Evolutionary conservation across 345 rosid species (phyloP), one percentile per base, ranked within the genome.

Genomic region (Ceriops tagal): DNA sequence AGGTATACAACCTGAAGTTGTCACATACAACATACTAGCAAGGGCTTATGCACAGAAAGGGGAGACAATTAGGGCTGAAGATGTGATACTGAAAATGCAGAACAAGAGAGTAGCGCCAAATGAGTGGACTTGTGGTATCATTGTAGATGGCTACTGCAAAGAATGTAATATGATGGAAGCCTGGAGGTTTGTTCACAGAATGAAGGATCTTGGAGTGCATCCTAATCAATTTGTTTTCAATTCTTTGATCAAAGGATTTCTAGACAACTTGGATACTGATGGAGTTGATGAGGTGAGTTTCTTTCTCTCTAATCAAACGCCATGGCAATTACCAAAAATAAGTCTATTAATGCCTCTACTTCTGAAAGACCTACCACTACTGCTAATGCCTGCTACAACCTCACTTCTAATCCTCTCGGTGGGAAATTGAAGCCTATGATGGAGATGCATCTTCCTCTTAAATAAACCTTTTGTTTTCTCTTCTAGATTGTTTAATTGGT

Each of bases 211-310:
- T 20, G 84, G 92, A 60, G 93, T 93, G 76, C 84, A 82, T 71
- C 98, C 97, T 19, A 93, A 93, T 81, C 91, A 85, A 39, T 77
- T 93, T 58, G 77, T 93, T 60, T 91, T 91, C 81, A 93, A 93
- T 73, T 78, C 90, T 61, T 89, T 91, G 34, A 83, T 93, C 70
- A 91, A 93, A 77, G 98, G 96, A 58, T 89, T 87, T 80, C 88
- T 91, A 15, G 82, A 83, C 62, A 68, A 57, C 61, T 80, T 75
- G 1, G 92, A 91, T 60, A 83, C 83, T 22, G 77, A 83, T 53
- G 96, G 98, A 66, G 96, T 91, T 52, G 88, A 89, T 24, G 89
- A 89, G 93, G 98, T 92, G 59, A 79, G 80, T 61, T 62, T 60
- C 58, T 43, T 39, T 24, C 27, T 35, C 39, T 16, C 7, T 30